Base-by-base conservation (phyloP, 371 early-diverging fungal genomes). In the Mucor velutinosus region DNA sequence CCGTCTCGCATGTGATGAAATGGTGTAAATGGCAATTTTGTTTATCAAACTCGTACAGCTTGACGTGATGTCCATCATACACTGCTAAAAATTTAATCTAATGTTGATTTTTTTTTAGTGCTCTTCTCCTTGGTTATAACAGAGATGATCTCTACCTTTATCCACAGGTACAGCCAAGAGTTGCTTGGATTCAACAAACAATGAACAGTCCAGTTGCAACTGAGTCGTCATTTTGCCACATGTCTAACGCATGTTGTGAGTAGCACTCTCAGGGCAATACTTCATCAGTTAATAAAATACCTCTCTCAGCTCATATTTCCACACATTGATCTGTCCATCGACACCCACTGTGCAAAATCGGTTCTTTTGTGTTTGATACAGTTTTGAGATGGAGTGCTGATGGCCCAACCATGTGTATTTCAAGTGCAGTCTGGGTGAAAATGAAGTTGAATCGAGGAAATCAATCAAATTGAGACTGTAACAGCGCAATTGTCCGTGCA, bases 391-490 rank as follows among this genome's bases (percentile, higher is more conserved):
- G 0, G 84, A 64, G 45, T 76, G 74, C 27, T 83, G 86, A 67
- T 90, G 93, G 0, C 90, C 92, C 7, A 84, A 69, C 93, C 93
- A 94, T 1, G 87, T 84, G 60, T 88, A 86, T 58, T 86, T 79
- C 7, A 90, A 67, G 21, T 84, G 75, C 6, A 94, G 73, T 43
- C 83, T 83, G 5, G 92, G 84, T 25, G 81, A 72, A 45, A 86
- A 85, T 69, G 86, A 83, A 0, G 87, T 80, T 1, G 83, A 79
- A 49, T 90, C 92, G 55, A 94, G 87, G 45, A 94, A 90, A 68
- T 94, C 93, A 62, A 92, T 86, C 45, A 94, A 74, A 62, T 91
- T 89, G 66, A 92, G 82, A 11, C 88, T 86, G 66, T 89, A 94
- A 29, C 85, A 82, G 67, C 86, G 79, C 17, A 93, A 60, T 2